Evolutionary conservation across 305 asterid species (phyloP), one percentile per base, ranked within the genome.

Genomic region (Stenogyne calaminthoides): DNA sequence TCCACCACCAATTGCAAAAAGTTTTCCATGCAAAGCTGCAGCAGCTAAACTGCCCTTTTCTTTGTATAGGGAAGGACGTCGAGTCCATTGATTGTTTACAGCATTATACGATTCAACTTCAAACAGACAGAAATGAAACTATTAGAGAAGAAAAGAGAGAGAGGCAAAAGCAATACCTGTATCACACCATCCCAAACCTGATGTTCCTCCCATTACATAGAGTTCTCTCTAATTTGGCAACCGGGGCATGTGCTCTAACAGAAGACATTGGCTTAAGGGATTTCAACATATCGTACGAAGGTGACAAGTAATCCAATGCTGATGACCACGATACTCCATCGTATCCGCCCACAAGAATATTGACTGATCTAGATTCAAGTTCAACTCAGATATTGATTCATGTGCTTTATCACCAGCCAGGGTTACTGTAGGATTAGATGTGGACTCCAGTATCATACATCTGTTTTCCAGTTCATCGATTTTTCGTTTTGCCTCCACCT

Each of bases 1-100:
- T 57, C 90, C 94, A 72, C 96, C 97, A 80, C 97, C 96, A 34
- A 88, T 19, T 36, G 88, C 88, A 79, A 75, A 89, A 19, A 91
- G 69, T 70, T 83, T 91, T 69, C 84, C 90, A 58, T 85, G 67
- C 77, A 85, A 70, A 29, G 84, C 68, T 66, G 87, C 91, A 80
- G 83, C 84, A 71, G 87, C 91, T 77, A 85, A 80, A 79, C 87
- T 74, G 71, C 88, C 88, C 59, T 78, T 89, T 79, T 78, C 73
- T 69, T 60, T 67, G 67, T 78, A 83, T 74, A 91, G 70, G 59
- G 89, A 68, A 46, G 95, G 87, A 46, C 77, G 60, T 36, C 12
- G 10, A 71, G 80, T 83, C 97, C 96, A 91, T 67, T 77, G 69
- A 72, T 91, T 67, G 52, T 76, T 67, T 16, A 58, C 74, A 32